Conservation (phyloP, 345 rosid species). For the Citrus maxima region DNA sequence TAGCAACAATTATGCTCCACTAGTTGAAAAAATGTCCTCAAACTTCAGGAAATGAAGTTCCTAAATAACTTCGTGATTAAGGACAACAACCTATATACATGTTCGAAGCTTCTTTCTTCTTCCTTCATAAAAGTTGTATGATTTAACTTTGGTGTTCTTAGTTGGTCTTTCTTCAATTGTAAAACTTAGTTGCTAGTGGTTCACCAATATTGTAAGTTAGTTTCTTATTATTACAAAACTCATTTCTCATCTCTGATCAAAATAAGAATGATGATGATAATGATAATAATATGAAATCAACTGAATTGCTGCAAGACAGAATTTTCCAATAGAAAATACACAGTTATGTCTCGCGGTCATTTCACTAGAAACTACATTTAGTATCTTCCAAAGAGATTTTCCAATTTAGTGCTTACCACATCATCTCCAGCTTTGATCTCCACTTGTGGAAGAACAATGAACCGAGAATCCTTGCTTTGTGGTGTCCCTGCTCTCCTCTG, state of each 20-base stretch:
- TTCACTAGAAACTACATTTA: background rate
- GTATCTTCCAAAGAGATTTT: background rate
- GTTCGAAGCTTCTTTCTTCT: background rate
- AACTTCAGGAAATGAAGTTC: background rate
- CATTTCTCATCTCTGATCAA: background rate
- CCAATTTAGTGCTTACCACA: slow-evolving; percentile 56
- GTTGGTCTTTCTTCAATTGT: background rate
- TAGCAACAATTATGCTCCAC: background rate
- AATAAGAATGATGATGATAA: too few relatives aligned
- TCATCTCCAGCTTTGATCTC: slow-evolving; percentile 91
- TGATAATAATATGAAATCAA: background rate
- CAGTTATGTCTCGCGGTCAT: background rate
- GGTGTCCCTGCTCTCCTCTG: slow-evolving; percentile 58
- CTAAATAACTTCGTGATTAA: background rate
- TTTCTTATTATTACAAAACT: background rate
- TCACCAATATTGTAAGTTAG: background rate
- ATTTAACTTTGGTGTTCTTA: background rate
- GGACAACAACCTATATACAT: background rate
- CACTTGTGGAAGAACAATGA: slow-evolving; percentile 91
- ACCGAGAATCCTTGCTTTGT: slow-evolving; percentile 68
- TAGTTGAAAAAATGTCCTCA: background rate
- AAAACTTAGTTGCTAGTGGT: background rate
- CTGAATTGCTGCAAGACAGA: background rate
- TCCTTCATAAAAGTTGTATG: background rate
- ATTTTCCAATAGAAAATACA: background rate